Percentiles rank a stretch among this genome's conserved stretches.
Conservation (phyloP, 371 early-diverging fungal species). For the Parasitella parasitica region DNA sequence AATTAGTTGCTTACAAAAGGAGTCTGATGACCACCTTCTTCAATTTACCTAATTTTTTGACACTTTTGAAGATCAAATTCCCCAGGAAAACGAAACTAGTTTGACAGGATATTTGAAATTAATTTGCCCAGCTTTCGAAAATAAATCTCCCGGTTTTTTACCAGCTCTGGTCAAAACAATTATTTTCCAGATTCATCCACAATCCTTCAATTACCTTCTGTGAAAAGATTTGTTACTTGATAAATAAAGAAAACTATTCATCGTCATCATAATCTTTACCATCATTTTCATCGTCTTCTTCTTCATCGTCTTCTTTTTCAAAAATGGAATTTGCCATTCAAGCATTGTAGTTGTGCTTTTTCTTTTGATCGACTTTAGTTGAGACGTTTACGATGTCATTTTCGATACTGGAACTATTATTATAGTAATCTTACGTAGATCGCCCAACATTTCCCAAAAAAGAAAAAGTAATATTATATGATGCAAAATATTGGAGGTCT, state of each 20-base stretch:
- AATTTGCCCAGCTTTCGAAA: slow-evolving; percentile 3
- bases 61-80: no score
- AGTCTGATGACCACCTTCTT: no score
- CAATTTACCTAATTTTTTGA: no score
- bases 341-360: slow-evolving; percentile 19
- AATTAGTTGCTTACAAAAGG: no score
- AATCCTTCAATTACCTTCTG: slow-evolving; percentile 5
- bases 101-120: slow-evolving; percentile 1
- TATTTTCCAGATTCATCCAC: slow-evolving; percentile 7
- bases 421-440: slow-evolving; percentile 20
- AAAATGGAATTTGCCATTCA: slow-evolving; percentile 19
- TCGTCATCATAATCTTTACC: background rate
- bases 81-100: background rate
- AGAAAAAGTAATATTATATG: slow-evolving; percentile 12
- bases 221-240: background rate
- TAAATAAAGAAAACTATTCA: background rate
- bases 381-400: slow-evolving; percentile 16
- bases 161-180: slow-evolving; percentile 6
- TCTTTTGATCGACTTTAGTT: slow-evolving; percentile 20
- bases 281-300: slow-evolving; percentile 9
- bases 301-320: slow-evolving; percentile 16
- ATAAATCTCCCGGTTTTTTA: background rate
- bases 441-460: slow-evolving; percentile 14
- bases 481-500: slow-evolving; percentile 19
- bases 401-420: slow-evolving; percentile 14